A percentile compares a stretch with the other conserved stretches of the same genome.
These are phyloP conservation scores for Microcera coccophila DNA, from an alignment of 2,329 filamentous ascomycete species.

Conservation along the genomic window DNA sequence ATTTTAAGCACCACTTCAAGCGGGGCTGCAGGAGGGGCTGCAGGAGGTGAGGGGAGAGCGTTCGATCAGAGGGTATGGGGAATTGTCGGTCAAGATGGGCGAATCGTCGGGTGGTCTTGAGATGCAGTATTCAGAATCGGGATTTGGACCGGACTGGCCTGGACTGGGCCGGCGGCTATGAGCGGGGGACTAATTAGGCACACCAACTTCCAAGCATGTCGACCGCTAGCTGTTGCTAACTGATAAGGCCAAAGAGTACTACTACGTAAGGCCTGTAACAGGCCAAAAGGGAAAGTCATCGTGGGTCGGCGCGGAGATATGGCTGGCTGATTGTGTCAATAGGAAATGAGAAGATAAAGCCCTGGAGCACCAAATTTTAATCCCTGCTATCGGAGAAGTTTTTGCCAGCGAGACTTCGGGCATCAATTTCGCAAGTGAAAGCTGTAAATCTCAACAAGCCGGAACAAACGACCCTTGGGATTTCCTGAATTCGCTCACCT, in stretches of 20 bases:
- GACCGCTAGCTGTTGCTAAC: not conserved
- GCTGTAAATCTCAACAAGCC: not conserved
- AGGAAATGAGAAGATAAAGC: not conserved
- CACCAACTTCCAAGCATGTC: not conserved
- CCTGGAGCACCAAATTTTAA: not conserved
- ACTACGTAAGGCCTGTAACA: no score
- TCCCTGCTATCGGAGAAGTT: not conserved
- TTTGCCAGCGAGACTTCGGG: not conserved
- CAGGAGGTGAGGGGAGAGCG: not conserved
- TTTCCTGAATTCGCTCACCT: no score
- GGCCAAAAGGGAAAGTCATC: not conserved
- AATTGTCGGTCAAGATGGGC: no score
- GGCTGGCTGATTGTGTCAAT: not conserved
- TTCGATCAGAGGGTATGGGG: no score
- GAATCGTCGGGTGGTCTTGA: not conserved
- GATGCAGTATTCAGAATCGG: not conserved
- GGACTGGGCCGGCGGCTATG: not conserved
- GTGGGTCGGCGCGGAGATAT: not conserved
- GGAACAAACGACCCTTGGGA: no score
- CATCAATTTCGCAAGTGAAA: not conserved
- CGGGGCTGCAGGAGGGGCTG: no score
- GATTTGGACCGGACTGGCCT: no score
- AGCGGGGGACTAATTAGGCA: not conserved
- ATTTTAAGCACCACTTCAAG: no score
- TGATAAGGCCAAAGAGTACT: no score